phyloP scores from a whole-genome alignment of 1,139 yeast species.

The Sugiyamaella grinbergsii region DNA sequence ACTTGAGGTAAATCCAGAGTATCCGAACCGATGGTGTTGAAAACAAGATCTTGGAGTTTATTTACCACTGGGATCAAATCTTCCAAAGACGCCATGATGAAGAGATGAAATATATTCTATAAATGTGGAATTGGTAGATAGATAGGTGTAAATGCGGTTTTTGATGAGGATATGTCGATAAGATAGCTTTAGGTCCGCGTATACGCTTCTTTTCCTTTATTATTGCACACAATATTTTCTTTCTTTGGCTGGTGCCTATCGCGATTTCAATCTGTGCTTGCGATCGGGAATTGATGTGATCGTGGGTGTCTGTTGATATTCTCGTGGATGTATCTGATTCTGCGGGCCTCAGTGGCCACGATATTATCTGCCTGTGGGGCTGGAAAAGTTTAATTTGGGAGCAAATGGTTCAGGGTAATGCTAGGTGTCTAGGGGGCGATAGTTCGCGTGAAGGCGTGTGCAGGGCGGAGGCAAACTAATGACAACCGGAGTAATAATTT shows the following conservation, averaged over 20 bases:
- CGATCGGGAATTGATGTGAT: not conserved
- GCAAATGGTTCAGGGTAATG: constrained; percentile 5
- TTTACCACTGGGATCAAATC: constrained; percentile 78
- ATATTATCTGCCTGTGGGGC: not conserved
- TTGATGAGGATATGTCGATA: too few relatives aligned
- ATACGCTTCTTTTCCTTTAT: not conserved
- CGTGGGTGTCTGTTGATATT: not conserved
- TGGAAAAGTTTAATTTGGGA: not conserved
- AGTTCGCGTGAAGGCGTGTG: constrained; percentile 8
- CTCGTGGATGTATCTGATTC: not conserved
- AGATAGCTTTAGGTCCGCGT: too few relatives aligned
- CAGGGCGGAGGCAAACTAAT: not conserved
- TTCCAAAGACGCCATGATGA: constrained; percentile 47
- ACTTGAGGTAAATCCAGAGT: constrained; percentile 81
- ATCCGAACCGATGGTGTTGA: constrained; percentile 52
- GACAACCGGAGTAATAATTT: constrained; percentile 4
- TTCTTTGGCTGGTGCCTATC: too few relatives aligned
- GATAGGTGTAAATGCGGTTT: not conserved
- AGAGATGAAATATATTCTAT: not conserved
- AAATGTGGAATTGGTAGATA: not conserved
- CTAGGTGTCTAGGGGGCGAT: constrained; percentile 1
- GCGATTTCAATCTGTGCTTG: not conserved
- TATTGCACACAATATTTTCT: not conserved
- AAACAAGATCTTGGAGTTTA: constrained; percentile 52
- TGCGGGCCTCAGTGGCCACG: not conserved